Percentiles rank a stretch among this genome's conserved stretches.
Conservation (phyloP, 2,329 filamentous ascomycete genomes). For the Leptographium galeiforme region DNA sequence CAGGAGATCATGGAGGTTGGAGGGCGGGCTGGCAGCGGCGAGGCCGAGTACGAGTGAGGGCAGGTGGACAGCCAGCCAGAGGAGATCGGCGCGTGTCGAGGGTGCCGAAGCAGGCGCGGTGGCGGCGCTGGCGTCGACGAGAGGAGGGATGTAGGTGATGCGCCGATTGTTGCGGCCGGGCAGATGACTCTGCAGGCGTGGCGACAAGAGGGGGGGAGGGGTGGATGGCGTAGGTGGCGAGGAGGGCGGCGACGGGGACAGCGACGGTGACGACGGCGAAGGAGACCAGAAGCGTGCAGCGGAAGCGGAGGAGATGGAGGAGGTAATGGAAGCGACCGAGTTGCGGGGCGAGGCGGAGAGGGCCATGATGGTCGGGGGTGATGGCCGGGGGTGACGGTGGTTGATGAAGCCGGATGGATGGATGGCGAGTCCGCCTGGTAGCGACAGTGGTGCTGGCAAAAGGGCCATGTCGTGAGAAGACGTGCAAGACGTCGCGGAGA, state of each 20-base stretch:
- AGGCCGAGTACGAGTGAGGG: not conserved
- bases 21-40: not conserved
- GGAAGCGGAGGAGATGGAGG: not conserved
- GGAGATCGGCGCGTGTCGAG: not conserved
- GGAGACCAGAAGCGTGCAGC: conserved; percentile 9
- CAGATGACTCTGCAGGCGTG: not conserved
- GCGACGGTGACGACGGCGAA: conserved; percentile 1
- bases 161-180: not conserved
- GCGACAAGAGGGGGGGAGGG: not conserved
- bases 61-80: not conserved
- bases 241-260: not conserved
- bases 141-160: conserved; percentile 21
- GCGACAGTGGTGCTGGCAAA: too few relatives aligned
- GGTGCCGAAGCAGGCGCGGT: conserved; percentile 10
- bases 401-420: not conserved
- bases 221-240: not conserved
- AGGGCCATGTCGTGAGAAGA: too few relatives aligned
- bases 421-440: not conserved
- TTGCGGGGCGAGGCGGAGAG: not conserved
- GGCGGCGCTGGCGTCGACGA: conserved; percentile 22
- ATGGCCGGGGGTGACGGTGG: too few relatives aligned
- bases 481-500: too few relatives aligned
- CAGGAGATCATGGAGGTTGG: not conserved
- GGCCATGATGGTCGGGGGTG: not conserved
- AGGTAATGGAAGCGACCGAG: not conserved